Evolutionary conservation across 768 basidiomycete genomes (phyloP), one percentile per base, ranked within the genome.

Genomic region (Saitozyma sp.): DNA sequence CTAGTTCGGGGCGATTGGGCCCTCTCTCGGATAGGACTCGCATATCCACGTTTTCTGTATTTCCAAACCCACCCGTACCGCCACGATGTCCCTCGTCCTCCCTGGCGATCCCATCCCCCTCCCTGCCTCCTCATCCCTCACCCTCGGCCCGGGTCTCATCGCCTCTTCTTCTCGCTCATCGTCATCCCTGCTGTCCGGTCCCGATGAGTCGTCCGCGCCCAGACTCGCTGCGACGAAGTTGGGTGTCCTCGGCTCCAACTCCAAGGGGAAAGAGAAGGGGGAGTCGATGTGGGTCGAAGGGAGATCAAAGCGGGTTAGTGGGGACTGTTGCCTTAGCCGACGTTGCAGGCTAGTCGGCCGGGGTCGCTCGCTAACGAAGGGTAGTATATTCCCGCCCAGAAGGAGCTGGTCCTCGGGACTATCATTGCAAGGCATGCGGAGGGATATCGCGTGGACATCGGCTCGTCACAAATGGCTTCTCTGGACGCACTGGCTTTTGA

Each of bases 401-500:
- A 92, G 67, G 95, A 98, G 76, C 86, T 89, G 9, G 92, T 98
- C 1, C 83, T 98, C 20, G 95, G 94, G 3, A 84, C 89, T 43
- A 83, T 99, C 55, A 83, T 84, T 7, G 90, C 88, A 62, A 87
- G 89, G 9, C 79, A 87, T 58, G 92, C 91, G 43, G 95, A 98
- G 73, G 89, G 88, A 7, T 99, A 87, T 83, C 86, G 93, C 50
- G 92, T 98, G 20, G 95, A 98, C 78, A 91, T 99, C 64, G 94
- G 94, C 2, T 84, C 88, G 37, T 89, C 93, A 6, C 92, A 96
- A 73, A 82, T 84, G 53, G 95, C 95, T 0, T 84, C 86, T 6
- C 80, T 99, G 50, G 94, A 97, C 70, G 90, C 86, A 0, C 84
- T 97, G 39, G 93, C 96, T 2, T 99, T 99, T 76, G 95, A 98